A percentile compares a stretch with the other conserved stretches of the same genome.
Evolutionary conservation across 768 basidiomycete genomes (phyloP).

Genomic region (Podaxis sp.): DNA sequence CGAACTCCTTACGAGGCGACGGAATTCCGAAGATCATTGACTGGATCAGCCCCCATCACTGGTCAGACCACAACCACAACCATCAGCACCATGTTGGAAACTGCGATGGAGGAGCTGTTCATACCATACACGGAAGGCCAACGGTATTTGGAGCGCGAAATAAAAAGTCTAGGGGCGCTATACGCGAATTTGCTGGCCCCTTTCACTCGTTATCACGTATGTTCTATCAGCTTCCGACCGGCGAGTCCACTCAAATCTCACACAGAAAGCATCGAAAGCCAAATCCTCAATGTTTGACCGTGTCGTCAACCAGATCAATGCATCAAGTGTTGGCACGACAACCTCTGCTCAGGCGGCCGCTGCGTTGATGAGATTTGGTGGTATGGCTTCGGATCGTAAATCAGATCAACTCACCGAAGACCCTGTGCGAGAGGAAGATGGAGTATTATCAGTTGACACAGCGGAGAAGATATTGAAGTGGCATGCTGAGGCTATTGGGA

Average conservation of each 20-base stretch:
- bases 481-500: conserved; percentile 96
- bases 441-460: conserved; percentile 66
- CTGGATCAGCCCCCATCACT: conserved; percentile 42
- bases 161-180: conserved; percentile 74
- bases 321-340: conserved; percentile 62
- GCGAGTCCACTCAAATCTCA: conserved; percentile 15
- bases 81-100: conserved; percentile 89
- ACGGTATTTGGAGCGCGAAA: conserved; percentile 91
- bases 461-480: conserved; percentile 94
- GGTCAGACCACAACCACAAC: conserved; percentile 51
- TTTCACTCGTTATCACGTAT: conserved; percentile 90
- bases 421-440: conserved; percentile 77
- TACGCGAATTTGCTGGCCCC: conserved; percentile 69
- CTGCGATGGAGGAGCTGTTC: conserved; percentile 94
- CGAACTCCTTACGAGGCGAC: conserved; percentile 63
- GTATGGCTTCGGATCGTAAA: conserved; percentile 57
- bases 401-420: conserved; percentile 64
- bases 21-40: conserved; percentile 59
- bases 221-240: conserved; percentile 22
- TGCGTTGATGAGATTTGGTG: conserved; percentile 86
- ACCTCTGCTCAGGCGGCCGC: conserved; percentile 86
- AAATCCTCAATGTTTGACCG: conserved; percentile 87
- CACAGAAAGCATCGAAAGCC: conserved; percentile 63
- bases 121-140: conserved; percentile 91
- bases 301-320: conserved; percentile 85